A percentile compares a stretch with the other conserved stretches of the same genome.
Evolutionary conservation across 139 green algal species (phyloP).

Genomic region (Chlamydomonas sphaeroides): DNA sequence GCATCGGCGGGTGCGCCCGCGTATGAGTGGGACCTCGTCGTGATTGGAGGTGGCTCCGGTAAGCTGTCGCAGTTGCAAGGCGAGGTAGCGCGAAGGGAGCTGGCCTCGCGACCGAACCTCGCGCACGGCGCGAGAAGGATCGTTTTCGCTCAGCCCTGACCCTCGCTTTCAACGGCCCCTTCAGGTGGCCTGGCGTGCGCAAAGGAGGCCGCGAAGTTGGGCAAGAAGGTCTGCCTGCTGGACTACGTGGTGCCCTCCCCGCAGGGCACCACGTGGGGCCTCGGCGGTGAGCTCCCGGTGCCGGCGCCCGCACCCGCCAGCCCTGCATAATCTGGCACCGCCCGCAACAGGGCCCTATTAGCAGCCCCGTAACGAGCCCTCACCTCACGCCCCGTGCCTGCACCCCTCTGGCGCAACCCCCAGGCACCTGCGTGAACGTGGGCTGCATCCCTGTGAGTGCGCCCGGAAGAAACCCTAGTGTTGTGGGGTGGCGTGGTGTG

Average conservation of each 20-base stretch:
- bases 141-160: too few species aligned
- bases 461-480: too few species aligned
- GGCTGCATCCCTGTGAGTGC: slow-evolving; percentile 94
- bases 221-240: slow-evolving; percentile 56
- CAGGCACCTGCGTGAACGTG: slow-evolving; percentile 85
- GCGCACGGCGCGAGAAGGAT: too few species aligned
- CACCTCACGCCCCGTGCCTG: not conserved
- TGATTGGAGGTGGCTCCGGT: slow-evolving; percentile 71
- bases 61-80: too few species aligned
- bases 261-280: slow-evolving; percentile 57
- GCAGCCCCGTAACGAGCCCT: not conserved
- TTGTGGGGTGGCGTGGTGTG: too few species aligned
- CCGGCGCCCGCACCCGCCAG: too few species aligned
- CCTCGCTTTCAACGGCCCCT: too few species aligned
- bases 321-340: too few species aligned
- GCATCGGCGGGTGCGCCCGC: not conserved
- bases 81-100: too few species aligned
- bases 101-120: too few species aligned
- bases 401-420: not conserved
- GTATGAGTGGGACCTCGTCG: slow-evolving; percentile 61
- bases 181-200: slow-evolving; percentile 51
- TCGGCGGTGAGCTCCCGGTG: too few species aligned
- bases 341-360: too few species aligned
- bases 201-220: slow-evolving; percentile 60
- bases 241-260: slow-evolving; percentile 69